Base-by-base conservation (phyloP, 768 basidiomycete genomes). In the Rubroboletus pulcherrimus region DNA sequence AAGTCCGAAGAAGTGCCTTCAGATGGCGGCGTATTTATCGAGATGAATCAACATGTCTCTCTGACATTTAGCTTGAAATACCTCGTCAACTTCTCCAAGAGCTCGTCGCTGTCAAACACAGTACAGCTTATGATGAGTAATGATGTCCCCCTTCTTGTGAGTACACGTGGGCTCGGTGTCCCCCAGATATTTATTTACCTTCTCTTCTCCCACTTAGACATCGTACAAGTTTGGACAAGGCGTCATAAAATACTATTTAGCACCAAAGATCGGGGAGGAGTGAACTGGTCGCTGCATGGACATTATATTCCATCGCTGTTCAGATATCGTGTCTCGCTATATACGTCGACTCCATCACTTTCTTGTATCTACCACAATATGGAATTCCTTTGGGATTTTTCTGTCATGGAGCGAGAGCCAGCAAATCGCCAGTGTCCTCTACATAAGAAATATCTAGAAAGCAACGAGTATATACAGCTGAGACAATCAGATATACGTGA, bases 51-150 rank as follows among this genome's bases (percentile, higher is more conserved):
- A 69, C 85, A 91, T 59, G 96, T 99, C 58, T 82, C 85, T 41
- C 78, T 98, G 47, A 98, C 94, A 1, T 98, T 98, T 78, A 93
- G 91, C 33, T 78, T 98, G 64, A 98, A 98, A 73, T 99, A 98
- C 74, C 86, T 98, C 30, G 87, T 91, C 71, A 98, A 97, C 76
- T 98, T 99, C 66, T 84, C 93, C 50, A 98, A 97, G 80, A 91
- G 89, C 59, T 76, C 89, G 2, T 78, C 85, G 31, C 75, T 99
- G 38, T 81, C 84, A 14, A 78, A 76, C 59, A 81, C 77, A 29
- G 93, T 95, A 35, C 82, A 85, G 66, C 80, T 97, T 24, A 88
- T 88, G 81, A 86, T 97, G 86, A 90, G 86, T 72, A 92, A 90
- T 68, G 93, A 96, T 34, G 93, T 96, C 0, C 93, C 93, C 3